Evolutionary conservation across 345 rosid genomes (phyloP).

Genomic region (Rhizophora apiculata): DNA sequence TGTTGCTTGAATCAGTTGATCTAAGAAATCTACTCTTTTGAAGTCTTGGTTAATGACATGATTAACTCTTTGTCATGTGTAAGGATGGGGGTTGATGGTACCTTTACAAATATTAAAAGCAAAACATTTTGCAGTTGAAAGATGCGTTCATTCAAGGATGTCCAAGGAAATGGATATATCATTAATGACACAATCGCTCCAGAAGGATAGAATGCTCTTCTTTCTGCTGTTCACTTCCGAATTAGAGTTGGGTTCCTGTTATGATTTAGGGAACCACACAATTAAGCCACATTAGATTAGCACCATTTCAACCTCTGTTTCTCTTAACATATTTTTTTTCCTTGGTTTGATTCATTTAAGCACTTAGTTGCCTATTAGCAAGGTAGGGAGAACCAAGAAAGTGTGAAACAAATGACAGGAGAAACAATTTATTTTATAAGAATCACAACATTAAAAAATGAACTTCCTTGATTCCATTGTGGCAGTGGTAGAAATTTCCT

Average conservation of each 20-base stretch:
- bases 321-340: too few relatives aligned
- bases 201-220: conserved; percentile 15
- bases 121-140: neutral
- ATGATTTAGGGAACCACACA: too few relatives aligned
- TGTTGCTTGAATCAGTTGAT: conserved; percentile 3
- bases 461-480: conserved; percentile 60
- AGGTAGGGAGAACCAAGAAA: too few relatives aligned
- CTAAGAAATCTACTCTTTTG: neutral
- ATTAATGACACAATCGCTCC: conserved; percentile 1
- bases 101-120: neutral
- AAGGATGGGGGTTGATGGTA: conserved; percentile 34
- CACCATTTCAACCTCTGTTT: too few relatives aligned
- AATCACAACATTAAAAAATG: conserved; percentile 47
- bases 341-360: too few relatives aligned
- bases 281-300: too few relatives aligned
- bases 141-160: conserved; percentile 15
- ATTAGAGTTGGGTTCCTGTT: too few relatives aligned
- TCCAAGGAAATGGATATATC: conserved; percentile 4
- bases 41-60: neutral
- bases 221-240: neutral
- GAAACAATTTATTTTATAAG: too few relatives aligned
- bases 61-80: conserved; percentile 6
- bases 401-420: conserved; percentile 28
- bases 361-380: too few relatives aligned
- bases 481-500: conserved; percentile 57